phyloP scores from a whole-genome alignment of 192 early-diverging fungal species.

The Lobulomyces angularis region DNA sequence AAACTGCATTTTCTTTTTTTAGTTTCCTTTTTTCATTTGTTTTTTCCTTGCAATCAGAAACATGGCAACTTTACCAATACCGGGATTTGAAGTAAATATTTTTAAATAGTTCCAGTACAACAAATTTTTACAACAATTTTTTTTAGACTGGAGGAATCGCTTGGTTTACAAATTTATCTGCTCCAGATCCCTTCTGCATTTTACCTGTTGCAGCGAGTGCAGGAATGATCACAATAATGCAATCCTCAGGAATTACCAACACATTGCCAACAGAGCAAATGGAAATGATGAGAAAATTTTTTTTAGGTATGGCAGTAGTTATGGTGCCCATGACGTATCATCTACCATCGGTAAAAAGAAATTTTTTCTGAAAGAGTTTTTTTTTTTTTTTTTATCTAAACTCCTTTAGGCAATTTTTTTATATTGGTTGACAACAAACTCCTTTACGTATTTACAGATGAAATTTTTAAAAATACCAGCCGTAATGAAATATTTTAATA shows the following conservation, averaged over 20 bases:
- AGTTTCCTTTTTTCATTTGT: constrained; percentile 69
- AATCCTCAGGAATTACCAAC: no score
- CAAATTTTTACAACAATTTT: no score
- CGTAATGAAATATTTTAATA: constrained; percentile 44
- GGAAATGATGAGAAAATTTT: not conserved
- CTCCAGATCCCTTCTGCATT: constrained; percentile 66
- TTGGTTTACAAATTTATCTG: constrained; percentile 80
- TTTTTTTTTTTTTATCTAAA: constrained; percentile 3
- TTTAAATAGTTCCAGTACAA: no score
- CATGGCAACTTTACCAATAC: constrained; percentile 71
- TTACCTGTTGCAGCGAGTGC: constrained; percentile 62
- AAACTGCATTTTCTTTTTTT: no score
- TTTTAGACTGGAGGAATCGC: constrained; percentile 56
- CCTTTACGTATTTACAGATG: constrained; percentile 58
- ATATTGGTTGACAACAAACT: constrained; percentile 73
- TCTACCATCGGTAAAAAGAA: not conserved
- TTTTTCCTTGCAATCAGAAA: constrained; percentile 71
- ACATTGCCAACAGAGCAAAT: constrained; percentile 15
- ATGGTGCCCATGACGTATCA: not conserved
- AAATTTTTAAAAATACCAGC: constrained; percentile 42
- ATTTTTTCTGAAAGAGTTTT: not conserved
- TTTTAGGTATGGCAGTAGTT: not conserved
- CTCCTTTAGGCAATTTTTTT: constrained; percentile 57
- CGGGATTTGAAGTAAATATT: no score
- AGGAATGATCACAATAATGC: constrained; percentile 59